Evolutionary conservation across 495 filamentous ascomycete species (phyloP).

Genomic region (Talaromyces adpressus): DNA sequence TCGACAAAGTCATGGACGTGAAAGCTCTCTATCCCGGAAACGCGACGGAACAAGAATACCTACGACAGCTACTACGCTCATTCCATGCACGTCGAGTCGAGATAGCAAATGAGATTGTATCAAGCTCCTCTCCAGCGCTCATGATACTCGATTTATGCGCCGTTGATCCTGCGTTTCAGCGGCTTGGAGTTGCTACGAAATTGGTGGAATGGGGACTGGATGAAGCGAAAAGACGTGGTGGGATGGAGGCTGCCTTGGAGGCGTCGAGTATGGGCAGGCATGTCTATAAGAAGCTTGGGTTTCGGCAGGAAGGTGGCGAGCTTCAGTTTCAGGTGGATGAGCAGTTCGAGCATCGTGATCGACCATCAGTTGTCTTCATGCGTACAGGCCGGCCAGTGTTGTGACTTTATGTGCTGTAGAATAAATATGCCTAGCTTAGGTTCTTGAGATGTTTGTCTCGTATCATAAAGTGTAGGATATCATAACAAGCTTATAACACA

Average conservation of each 20-base stretch:
- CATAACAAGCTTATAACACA: no score
- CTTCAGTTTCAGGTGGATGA: slow-evolving; percentile 27
- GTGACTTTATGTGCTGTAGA: not conserved
- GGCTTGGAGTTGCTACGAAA: slow-evolving; percentile 26
- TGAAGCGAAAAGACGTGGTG: slow-evolving; percentile 29
- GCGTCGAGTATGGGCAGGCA: slow-evolving; percentile 36
- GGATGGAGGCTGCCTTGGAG: slow-evolving; percentile 29
- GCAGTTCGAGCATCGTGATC: slow-evolving; percentile 19
- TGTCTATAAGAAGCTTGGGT: slow-evolving; percentile 33
- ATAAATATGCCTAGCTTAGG: not conserved
- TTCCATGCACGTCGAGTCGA: slow-evolving; percentile 23
- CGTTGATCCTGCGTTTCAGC: slow-evolving; percentile 32
- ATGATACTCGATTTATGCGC: slow-evolving; percentile 32
- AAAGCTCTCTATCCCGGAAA: slow-evolving; percentile 29
- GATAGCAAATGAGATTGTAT: slow-evolving; percentile 20
- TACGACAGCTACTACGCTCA: slow-evolving; percentile 22
- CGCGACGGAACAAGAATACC: slow-evolving; percentile 27
- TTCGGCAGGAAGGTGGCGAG: slow-evolving; percentile 22
- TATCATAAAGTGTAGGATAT: no score
- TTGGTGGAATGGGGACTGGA: slow-evolving; percentile 35
- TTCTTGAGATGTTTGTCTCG: no score
- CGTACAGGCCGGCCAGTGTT: slow-evolving; percentile 13
- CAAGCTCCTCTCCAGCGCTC: slow-evolving; percentile 21
- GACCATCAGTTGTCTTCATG: slow-evolving; percentile 32
- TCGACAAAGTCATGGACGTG: slow-evolving; percentile 16